Conservation (phyloP, 2,329 filamentous ascomycete species). For the Mariannaea sp. region DNA sequence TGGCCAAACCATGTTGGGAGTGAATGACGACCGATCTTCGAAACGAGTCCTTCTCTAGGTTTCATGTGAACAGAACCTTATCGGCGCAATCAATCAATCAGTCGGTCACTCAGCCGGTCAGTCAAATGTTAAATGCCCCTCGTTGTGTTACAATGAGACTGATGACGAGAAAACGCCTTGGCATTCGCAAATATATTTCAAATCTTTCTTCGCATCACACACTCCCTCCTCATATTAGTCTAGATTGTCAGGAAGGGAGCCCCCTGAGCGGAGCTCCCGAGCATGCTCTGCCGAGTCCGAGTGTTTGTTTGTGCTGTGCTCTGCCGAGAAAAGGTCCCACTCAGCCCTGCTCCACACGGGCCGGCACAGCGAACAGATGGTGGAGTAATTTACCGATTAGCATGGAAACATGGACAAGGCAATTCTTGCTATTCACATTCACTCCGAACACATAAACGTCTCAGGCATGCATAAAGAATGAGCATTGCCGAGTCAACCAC, state of each 20-base stretch:
- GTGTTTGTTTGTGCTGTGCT: background rate
- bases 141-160: no score
- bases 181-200: no score
- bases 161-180: no score
- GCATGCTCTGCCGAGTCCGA: background rate
- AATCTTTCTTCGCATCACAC: background rate
- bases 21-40: background rate
- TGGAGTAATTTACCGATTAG: background rate
- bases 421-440: background rate
- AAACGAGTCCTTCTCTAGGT: background rate
- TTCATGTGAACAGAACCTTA: no score
- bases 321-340: background rate
- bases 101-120: no score
- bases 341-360: background rate
- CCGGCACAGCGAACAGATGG: background rate
- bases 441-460: background rate
- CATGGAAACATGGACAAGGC: background rate
- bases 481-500: slow-evolving; percentile 12
- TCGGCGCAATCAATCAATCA: no score
- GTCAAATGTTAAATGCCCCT: no score
- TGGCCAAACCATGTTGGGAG: background rate
- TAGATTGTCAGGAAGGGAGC: no score
- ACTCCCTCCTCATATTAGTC: no score
- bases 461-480: slow-evolving; percentile 9
- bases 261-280: background rate